Base-by-base conservation (phyloP, 805 yeast genomes). In the Osmozyma mogii region DNA sequence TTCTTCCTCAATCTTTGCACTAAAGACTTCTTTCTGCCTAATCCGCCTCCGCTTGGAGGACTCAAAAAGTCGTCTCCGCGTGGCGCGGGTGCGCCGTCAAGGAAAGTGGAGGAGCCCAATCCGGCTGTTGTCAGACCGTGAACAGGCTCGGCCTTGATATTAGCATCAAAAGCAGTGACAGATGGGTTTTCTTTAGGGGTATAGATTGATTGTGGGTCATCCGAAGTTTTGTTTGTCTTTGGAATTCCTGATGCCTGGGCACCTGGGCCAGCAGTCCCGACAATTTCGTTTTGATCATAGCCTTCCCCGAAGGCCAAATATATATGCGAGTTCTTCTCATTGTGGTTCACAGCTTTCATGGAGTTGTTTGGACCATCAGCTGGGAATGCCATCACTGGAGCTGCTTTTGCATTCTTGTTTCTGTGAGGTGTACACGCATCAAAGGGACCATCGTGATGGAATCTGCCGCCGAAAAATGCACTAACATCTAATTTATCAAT, bases 371-470 rank as follows among this genome's bases (percentile, higher is more conserved):
- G 96, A 0, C 97, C 96, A 57, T 89, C 94, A 5, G 71, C 83
- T 0, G 96, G 96, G 68, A 89, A 92, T 1, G 98, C 98, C 61
- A 75, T 65, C 10, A 92, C 96, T 4, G 98, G 98, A 0, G 96
- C 95, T 26, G 75, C 77, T 49, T 68, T 63, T 40, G 58, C 61
- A 34, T 73, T 67, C 58, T 81, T 83, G 58, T 92, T 92, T 54
- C 97, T 77, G 55, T 84, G 95, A 6, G 98, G 97, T 3, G 94
- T 83, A 56, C 97, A 89, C 1, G 98, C 98, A 54, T 92, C 98
- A 53, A 92, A 92, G 10, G 98, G 98, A 9, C 98, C 98, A 59
- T 92, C 98, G 56, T 92, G 97, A 56, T 92, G 98, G 69, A 92
- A 92, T 2, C 94, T 84, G 28, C 84, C 78, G 15, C 96, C 96